A percentile compares a stretch with the other conserved stretches of the same genome.
Conservation (phyloP, 2,329 filamentous ascomycete species). For the Pseudopyrenochaeta lycopersici region DNA sequence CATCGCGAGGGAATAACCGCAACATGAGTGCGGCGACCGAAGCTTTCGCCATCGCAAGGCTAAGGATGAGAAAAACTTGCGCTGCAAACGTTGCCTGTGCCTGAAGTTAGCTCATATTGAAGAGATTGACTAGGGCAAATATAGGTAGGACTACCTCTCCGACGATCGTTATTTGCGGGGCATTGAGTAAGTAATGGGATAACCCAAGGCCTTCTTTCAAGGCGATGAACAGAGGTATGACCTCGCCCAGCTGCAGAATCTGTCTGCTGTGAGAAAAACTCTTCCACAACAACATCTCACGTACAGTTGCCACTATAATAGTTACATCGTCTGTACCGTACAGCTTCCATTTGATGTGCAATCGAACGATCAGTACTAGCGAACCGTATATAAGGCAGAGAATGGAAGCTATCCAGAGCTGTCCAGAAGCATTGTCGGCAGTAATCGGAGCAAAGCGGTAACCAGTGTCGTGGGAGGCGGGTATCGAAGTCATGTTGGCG, state of each 20-base stretch:
- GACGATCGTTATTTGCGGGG: not conserved
- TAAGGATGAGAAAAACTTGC: constrained; percentile 33
- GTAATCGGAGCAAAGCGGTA: constrained; percentile 21
- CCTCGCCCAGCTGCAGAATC: constrained; percentile 17
- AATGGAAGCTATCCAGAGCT: constrained; percentile 23
- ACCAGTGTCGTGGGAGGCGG: not conserved
- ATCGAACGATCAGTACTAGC: constrained; percentile 18
- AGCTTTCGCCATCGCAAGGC: constrained; percentile 34
- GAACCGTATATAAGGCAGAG: constrained; percentile 20
- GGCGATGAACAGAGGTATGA: constrained; percentile 16
- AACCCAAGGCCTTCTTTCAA: constrained; percentile 18
- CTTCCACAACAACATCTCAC: not conserved
- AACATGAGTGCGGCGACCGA: constrained; percentile 42
- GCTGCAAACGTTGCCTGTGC: constrained; percentile 28
- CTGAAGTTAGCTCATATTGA: not conserved
- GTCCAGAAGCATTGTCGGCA: constrained; percentile 12
- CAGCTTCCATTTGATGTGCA: constrained; percentile 28
- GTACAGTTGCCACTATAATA: constrained; percentile 18
- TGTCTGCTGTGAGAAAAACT: not conserved
- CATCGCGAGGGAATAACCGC: constrained; percentile 37
- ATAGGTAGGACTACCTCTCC: constrained; percentile 8
- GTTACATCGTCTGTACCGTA: constrained; percentile 21
- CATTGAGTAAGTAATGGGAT: constrained; percentile 9
- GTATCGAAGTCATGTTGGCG: not conserved
- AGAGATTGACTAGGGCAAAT: not conserved